Conservation (phyloP, 306 rosid species). For the Quercus cerris region DNA sequence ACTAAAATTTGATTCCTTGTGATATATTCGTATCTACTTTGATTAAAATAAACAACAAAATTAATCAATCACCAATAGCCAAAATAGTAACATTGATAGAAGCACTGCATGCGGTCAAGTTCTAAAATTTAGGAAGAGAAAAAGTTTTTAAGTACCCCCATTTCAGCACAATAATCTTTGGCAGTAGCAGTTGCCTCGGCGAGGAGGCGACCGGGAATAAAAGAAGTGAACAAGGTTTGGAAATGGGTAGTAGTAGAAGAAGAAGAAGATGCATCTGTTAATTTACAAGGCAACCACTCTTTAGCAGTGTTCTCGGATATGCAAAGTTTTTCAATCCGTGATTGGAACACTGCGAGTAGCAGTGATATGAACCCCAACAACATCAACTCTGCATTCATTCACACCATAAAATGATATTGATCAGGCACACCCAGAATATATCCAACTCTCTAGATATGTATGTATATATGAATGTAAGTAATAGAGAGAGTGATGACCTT, state of each 20-base stretch:
- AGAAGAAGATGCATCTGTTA: background rate
- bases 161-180: no score
- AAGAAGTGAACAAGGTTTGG: slow-evolving; percentile 7
- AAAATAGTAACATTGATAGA: no score
- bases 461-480: background rate
- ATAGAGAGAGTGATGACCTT: slow-evolving; percentile 9
- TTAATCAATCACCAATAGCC: no score
- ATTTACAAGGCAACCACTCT: slow-evolving; percentile 30
- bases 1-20: background rate
- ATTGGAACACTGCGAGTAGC: slow-evolving; percentile 27
- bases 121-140: background rate
- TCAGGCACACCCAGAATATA: background rate
- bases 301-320: slow-evolving; percentile 19
- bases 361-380: slow-evolving; percentile 36
- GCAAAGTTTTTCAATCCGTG: slow-evolving; percentile 20
- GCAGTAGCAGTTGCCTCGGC: background rate
- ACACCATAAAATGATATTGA: background rate
- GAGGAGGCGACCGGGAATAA: slow-evolving; percentile 24
- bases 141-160: background rate
- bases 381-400: slow-evolving; percentile 29
- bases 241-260: slow-evolving; percentile 10
- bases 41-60: background rate
- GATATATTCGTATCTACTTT: background rate
- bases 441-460: no score
- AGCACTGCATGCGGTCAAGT: no score